Conservation (phyloP, 495 filamentous ascomycete species). For the Diplogelasinospora grovesii region DNA sequence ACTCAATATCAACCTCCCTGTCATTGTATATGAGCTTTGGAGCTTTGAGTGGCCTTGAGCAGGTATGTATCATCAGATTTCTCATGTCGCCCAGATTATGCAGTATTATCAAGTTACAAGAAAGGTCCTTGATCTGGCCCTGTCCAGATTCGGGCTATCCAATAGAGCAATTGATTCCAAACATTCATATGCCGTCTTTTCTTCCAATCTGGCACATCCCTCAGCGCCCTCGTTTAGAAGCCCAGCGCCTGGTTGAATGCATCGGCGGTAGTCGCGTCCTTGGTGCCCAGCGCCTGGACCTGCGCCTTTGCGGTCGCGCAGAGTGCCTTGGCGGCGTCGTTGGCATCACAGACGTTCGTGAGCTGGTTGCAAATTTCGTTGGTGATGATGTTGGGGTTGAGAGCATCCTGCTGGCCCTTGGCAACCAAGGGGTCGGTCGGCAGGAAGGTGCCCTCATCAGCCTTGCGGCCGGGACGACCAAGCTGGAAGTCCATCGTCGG, state of each 20-base stretch:
- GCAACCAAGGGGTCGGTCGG: constrained; percentile 45
- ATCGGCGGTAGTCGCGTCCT: constrained; percentile 34
- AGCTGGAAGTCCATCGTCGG: constrained; percentile 52
- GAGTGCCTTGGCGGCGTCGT: constrained; percentile 41
- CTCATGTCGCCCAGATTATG: no score
- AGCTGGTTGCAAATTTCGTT: constrained; percentile 55
- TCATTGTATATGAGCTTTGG: no score
- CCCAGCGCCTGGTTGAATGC: constrained; percentile 39
- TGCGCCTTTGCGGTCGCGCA: constrained; percentile 33
- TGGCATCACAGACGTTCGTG: constrained; percentile 46
- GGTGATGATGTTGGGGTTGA: constrained; percentile 57
- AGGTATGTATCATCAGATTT: no score
- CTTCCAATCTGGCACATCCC: no score
- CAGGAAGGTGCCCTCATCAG: constrained; percentile 50
- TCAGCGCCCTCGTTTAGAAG: constrained; percentile 26
- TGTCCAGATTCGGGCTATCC: no score
- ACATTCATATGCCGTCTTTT: no score
- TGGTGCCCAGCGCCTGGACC: constrained; percentile 29
- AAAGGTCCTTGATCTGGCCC: no score
- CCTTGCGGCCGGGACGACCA: constrained; percentile 42
- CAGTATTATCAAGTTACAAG: no score
- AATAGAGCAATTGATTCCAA: no score
- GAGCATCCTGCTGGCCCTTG: constrained; percentile 45
- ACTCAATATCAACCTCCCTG: no score
- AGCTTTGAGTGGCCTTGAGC: no score